Conservation (phyloP, 2,329 filamentous ascomycete species). For the Hypoxylon sp. region DNA sequence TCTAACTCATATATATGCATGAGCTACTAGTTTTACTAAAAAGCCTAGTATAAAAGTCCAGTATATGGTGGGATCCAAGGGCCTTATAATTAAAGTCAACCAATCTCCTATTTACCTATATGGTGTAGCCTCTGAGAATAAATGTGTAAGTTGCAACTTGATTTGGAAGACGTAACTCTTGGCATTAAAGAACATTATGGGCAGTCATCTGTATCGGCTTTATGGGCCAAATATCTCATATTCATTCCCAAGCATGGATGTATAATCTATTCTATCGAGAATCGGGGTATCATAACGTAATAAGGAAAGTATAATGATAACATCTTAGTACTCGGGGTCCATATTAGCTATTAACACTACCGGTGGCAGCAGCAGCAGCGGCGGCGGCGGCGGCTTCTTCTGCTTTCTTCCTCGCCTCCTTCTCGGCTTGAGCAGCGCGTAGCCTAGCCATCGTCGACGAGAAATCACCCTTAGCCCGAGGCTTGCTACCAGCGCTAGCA, state of each 20-base stretch:
- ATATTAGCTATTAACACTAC: constrained; percentile 7
- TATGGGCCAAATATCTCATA: not conserved
- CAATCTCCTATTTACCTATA: not conserved
- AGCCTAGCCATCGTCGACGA: constrained; percentile 68
- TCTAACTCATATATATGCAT: not conserved
- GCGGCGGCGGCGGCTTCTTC: constrained; percentile 53
- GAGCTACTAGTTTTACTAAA: constrained; percentile 3
- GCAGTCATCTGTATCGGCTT: not conserved
- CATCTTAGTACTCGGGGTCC: not conserved
- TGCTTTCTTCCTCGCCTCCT: constrained; percentile 66
- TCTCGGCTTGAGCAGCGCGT: constrained; percentile 70
- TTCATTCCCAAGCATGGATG: not conserved
- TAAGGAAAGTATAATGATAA: constrained; percentile 21
- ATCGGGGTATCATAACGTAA: constrained; percentile 48
- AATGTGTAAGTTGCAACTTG: not conserved
- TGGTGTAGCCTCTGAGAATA: not conserved
- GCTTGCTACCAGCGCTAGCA: constrained; percentile 40
- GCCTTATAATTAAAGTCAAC: not conserved
- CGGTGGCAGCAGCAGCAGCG: constrained; percentile 25
- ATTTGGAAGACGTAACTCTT: not conserved
- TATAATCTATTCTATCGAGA: constrained; percentile 24
- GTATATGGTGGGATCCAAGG: not conserved
- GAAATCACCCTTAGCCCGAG: constrained; percentile 51
- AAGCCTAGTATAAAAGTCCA: too few relatives aligned
- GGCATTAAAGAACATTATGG: not conserved